Conservation (phyloP, 129 eudicot species). For the Chrysanthemum makinoi region DNA sequence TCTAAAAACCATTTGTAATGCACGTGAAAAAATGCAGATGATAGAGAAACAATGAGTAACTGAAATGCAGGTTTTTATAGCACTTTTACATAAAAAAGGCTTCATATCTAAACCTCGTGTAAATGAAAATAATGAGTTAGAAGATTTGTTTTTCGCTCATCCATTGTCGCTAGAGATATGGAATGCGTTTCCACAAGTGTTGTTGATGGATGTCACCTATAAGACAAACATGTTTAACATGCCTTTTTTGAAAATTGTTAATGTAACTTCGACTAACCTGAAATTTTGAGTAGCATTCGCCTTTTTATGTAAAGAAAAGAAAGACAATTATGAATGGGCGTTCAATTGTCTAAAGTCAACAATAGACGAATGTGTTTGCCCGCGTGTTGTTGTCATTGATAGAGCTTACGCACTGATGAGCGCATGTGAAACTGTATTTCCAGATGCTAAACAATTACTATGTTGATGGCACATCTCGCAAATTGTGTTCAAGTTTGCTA, state of each 20-base stretch:
- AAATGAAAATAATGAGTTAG: not conserved
- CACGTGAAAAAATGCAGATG: not conserved
- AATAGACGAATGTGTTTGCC: not conserved
- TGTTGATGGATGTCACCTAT: not conserved
- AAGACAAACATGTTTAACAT: not conserved
- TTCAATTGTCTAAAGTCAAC: not conserved
- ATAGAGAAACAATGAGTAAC: not conserved
- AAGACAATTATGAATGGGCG: not conserved
- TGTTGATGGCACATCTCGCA: not conserved
- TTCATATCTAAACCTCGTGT: not conserved
- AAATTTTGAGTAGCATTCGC: not conserved
- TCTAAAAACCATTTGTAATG: not conserved
- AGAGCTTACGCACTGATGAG: not conserved
- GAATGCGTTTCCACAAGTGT: not conserved
- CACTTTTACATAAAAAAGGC: not conserved
- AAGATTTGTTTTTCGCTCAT: constrained; percentile 9
- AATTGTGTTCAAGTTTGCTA: too few relatives aligned
- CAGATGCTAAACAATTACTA: not conserved
- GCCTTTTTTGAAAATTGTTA: not conserved
- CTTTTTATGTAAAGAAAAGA: not conserved
- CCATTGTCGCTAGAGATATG: not conserved
- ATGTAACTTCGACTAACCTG: not conserved
- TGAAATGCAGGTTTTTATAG: too few relatives aligned
- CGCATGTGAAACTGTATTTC: not conserved
- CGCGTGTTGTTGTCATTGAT: not conserved